Evolutionary conservation across 331 rosid species (phyloP), one percentile per base, ranked within the genome.

Genomic region (Malus hybrid): DNA sequence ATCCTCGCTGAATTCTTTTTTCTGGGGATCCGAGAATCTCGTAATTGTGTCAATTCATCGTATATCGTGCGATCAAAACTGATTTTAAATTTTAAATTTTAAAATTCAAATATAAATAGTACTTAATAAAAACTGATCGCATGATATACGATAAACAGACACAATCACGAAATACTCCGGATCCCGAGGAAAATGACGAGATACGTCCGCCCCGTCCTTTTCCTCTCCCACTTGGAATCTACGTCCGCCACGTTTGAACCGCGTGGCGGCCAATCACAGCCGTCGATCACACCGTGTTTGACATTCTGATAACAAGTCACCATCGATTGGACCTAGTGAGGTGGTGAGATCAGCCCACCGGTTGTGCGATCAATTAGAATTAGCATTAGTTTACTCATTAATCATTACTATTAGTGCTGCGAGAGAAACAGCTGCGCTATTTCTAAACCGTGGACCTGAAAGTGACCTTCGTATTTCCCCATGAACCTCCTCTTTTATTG

Each of bases 191-290:
- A 24, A 24, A 24, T 24, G 24, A 24, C 24, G 24, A 24, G 24
- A 24, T 24, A 24, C 24, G 27, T 20, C 6, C 10, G 74, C 50
- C 61, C 72, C 20, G 24, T 33, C 33, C 34, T 69, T 69, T 15
- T 46, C 7, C 8, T 24, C 24, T 24, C 31, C 62, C 22, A 42
- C 46, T 33, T 18, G 34, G 24, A 5, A 39, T 46, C 70, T 56
- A 55, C 56, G 7, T 42, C 68, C 69, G 69, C 84, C 84, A 70
- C 74, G 55, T 54, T 5, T 32, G 20, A 54, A 15, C 6, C 28
- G 3, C 29, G 64, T 50, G 74, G 19, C 34, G 32, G 15, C 64
- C 4, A 18, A 52, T 50, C 46, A 24, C 19, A 50, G 62, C 75
- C 65, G 52, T 32, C 20, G 1, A 5, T 70, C 48, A 29, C 27